These are phyloP conservation scores for Exophiala spinifera DNA, from an alignment of 2,329 filamentous ascomycete species.

Conservation along the genomic window DNA sequence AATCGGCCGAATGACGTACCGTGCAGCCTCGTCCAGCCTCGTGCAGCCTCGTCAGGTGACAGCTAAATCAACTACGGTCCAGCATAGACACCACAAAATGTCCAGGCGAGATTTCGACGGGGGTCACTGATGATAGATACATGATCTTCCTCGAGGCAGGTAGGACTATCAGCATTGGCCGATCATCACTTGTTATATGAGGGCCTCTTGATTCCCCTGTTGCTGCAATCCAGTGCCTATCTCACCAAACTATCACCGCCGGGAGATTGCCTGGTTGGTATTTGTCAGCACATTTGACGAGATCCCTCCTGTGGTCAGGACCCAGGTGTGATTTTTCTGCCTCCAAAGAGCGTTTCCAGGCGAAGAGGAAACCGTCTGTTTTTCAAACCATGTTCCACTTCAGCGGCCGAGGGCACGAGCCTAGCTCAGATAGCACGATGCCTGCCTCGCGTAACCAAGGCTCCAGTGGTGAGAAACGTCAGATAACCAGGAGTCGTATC, in stretches of 20 bases:
- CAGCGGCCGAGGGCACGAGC: constrained; percentile 1
- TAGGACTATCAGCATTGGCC: no score
- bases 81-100: no score
- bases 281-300: constrained; percentile 1
- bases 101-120: no score
- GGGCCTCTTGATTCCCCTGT: no score
- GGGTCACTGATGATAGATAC: no score
- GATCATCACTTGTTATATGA: no score
- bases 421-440: not conserved
- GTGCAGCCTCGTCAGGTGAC: no score
- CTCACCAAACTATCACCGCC: no score
- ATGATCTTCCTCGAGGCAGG: no score
- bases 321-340: not conserved
- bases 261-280: not conserved
- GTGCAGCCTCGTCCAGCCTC: constrained; percentile 12
- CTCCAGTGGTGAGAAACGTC: constrained; percentile 33
- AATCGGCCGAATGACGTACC: constrained; percentile 17
- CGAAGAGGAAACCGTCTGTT: not conserved
- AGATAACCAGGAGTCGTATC: constrained; percentile 47
- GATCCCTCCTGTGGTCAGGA: not conserved
- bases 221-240: no score
- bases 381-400: constrained; percentile 17
- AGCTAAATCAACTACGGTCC: no score
- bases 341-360: not conserved
- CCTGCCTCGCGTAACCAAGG: not conserved